Evolutionary conservation across 2,329 filamentous ascomycete genomes (phyloP).

Genomic region (Ophiognomonia clavigignenti-juglandacearum): DNA sequence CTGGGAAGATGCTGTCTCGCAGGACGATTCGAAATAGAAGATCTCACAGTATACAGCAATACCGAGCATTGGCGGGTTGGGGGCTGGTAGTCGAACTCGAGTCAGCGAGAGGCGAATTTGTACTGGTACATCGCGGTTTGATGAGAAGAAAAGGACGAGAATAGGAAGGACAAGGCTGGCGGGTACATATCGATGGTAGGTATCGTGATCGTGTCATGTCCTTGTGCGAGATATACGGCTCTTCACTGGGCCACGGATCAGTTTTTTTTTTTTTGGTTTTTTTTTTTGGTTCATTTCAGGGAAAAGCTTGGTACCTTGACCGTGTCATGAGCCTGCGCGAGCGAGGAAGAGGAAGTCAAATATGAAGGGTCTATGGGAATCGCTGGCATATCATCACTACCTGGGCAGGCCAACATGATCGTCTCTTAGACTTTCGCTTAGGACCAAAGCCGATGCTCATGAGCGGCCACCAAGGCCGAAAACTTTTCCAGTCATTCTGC

Average conservation of each 20-base stretch:
- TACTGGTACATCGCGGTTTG: not conserved
- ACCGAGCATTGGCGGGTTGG: not conserved
- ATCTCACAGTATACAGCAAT: not conserved
- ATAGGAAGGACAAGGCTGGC: not conserved
- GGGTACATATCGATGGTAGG: not conserved
- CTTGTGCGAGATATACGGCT: not conserved
- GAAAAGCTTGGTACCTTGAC: not conserved
- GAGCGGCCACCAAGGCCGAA: no score
- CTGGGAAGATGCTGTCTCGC: not conserved
- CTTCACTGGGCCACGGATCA: not conserved
- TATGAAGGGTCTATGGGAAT: not conserved
- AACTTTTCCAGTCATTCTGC: no score
- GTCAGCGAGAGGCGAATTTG: not conserved
- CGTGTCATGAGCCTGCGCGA: not conserved
- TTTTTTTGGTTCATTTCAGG: not conserved
- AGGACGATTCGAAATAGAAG: not conserved
- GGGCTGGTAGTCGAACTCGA: not conserved
- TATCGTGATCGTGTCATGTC: not conserved
- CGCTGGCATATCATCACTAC: not conserved
- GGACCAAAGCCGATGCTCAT: no score
- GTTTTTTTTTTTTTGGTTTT: not conserved
- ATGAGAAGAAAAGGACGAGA: not conserved
- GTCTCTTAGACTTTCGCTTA: no score
- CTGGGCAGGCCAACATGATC: not conserved
- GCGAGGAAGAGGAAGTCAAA: not conserved